Base-by-base conservation (phyloP, 495 filamentous ascomycete genomes). In the Hypoxylon lienhwacheense region DNA sequence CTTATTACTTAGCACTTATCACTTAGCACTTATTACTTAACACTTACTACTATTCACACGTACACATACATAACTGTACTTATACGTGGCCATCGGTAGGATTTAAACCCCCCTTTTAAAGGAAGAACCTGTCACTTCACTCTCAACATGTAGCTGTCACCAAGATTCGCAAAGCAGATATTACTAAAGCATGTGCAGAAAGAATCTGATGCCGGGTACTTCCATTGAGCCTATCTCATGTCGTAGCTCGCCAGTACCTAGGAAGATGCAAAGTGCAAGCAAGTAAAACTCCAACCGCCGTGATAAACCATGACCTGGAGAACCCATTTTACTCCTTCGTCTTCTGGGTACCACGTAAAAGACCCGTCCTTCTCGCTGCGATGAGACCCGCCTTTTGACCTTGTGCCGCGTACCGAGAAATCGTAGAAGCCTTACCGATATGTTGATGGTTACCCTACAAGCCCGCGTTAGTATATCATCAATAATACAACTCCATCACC, bases 331-430 rank as follows among this genome's bases (percentile, higher is more conserved):
- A 91, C 70, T 98, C 93, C 88, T 97, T 97, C 70, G 82, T 87
- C 87, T 99, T 99, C 81, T 97, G 95, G 69, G 93, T 97, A 89
- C 93, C 93, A 74, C 93, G 90, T 66, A 99, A 83, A 76, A 99
- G 83, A 91, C 93, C 93, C 71, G 93, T 99, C 81, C 93, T 85
- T 77, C 93, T 82, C 76, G 93, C 93, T 74, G 93, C 93, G 81
- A 99, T 99, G 71, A 97, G 90, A 96, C 93, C 93, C 71, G 95
- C 95, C 84, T 99, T 99, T 84, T 99, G 93, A 88, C 93, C 93
- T 75, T 89, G 88, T 71, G 86, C 87, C 58, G 93, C 93, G 80
- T 91, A 96, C 73, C 93, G 87, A 61, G 90, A 96, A 79, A 99
- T 99, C 63, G 93, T 99, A 29, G 95, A 97, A 55, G 93, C 95